Conservation (phyloP, 495 filamentous ascomycete species). For the Penicillium steckii region DNA sequence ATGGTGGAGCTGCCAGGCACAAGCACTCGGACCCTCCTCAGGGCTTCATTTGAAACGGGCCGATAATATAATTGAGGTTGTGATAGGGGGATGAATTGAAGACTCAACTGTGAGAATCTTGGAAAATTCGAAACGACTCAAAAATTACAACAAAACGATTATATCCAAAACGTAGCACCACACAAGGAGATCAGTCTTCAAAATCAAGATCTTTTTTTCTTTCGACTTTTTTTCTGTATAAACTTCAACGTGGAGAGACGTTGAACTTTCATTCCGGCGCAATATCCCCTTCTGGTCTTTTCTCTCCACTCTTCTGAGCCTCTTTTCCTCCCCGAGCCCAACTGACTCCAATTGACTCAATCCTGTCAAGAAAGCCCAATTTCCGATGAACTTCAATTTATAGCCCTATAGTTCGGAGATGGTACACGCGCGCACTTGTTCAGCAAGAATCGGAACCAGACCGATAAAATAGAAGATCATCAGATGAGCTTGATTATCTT, state of each 20-base stretch:
- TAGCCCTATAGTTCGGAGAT: no score
- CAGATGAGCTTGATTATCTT: no score
- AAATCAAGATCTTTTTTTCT: no score
- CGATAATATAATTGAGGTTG: no score
- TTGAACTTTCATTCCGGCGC: constrained; percentile 20
- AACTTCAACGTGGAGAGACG: constrained; percentile 13
- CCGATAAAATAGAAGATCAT: no score
- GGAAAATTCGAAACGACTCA: background rate
- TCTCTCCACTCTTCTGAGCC: constrained; percentile 1
- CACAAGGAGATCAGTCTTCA: background rate
- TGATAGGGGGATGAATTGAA: no score
- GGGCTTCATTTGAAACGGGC: background rate
- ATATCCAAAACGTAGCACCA: background rate
- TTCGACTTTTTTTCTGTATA: no score
- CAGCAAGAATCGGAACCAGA: no score
- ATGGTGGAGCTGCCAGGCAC: constrained; percentile 6
- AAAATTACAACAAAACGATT: background rate
- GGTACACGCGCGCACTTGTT: no score
- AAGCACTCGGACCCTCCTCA: background rate
- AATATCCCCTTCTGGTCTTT: constrained; percentile 13
- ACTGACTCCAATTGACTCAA: constrained; percentile 2
- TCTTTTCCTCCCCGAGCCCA: background rate
- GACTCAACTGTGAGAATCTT: no score
- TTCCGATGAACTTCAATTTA: no score
- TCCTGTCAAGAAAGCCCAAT: no score